Evolutionary conservation across 352 stramenopile genomes (phyloP).

Genomic region (Hyaloperonospora brassicae): DNA sequence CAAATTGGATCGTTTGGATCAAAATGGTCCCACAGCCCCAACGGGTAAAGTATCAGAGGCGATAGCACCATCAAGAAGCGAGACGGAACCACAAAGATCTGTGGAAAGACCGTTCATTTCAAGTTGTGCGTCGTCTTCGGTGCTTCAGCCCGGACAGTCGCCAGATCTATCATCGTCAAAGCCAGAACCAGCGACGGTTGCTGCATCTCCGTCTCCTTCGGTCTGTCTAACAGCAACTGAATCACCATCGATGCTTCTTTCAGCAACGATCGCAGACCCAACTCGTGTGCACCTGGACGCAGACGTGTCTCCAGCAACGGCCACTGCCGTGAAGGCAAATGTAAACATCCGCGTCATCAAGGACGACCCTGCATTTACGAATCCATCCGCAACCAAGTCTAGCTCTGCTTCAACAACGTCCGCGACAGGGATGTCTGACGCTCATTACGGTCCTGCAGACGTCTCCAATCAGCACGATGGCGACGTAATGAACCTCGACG

Average conservation of each 20-base stretch:
- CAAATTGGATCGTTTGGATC: background rate
- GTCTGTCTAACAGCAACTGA: background rate
- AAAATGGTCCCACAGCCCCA: background rate
- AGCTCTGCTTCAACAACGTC: background rate
- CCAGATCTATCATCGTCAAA: too few relatives aligned
- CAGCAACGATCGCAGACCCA: background rate
- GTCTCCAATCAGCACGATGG: slow-evolving; percentile 15
- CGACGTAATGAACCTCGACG: slow-evolving; percentile 19
- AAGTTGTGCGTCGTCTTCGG: background rate
- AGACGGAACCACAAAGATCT: background rate
- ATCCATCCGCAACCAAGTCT: slow-evolving; percentile 7
- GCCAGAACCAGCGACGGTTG: slow-evolving; percentile 2
- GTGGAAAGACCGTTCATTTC: background rate
- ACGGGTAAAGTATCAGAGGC: background rate
- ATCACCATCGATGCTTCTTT: background rate
- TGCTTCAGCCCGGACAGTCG: background rate
- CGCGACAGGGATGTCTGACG: slow-evolving; percentile 2
- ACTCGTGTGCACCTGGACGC: background rate
- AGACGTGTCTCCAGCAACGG: background rate
- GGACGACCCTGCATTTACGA: slow-evolving; percentile 2
- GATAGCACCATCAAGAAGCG: background rate
- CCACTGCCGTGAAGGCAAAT: background rate
- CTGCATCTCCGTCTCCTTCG: background rate
- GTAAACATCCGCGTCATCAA: slow-evolving; percentile 1
- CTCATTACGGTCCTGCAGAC: slow-evolving; percentile 3